Evolutionary conservation across 2,329 filamentous ascomycete genomes (phyloP), one percentile per base, ranked within the genome.

Genomic region (Aspergillus hortae): DNA sequence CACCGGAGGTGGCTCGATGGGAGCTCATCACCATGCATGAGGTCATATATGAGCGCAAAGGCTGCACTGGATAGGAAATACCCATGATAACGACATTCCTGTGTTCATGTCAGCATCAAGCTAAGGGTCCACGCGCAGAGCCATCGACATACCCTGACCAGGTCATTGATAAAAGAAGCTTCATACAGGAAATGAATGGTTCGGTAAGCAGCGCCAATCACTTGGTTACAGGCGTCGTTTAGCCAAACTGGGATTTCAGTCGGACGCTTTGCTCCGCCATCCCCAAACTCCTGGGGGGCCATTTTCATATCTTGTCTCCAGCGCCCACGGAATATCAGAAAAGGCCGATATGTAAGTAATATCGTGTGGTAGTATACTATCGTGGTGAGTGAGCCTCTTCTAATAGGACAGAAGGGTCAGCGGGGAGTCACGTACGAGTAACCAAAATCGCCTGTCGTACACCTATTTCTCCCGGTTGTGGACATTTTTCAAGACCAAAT

Each of bases 11-110:
- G 73, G 3, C 63, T 61, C n/a, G 67, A 51, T 2, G 72, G 67
- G 2, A 66, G 61, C 43, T 63, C 60, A 17, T 68, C 63, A 11
- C 73, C 69, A 30, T 76, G 72, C 15, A 77, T 62, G 44, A 77
- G 64, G 45, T 77, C 73, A 43, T 75, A 75, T 7, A 74, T 69
- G 3, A 77, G 52, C 3, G 69, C 69, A 45, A 75, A 75, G 10
- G 65, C 66, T 11, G 73, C 71, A 27, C 73, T 75, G 32, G 71
- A 67, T 9, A 77, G 60, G 45, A 77, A 77, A 44, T 74, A 77
- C 4, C 66, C 71, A 23, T 77, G 73, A 23, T 77, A 77, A 33
- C 73, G 74, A 4, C 76, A 60, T 62, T 74, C 69, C 74, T 77
- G 19, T 5, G 15, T 2, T 4, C 1, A 21, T 3, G 14, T 58